Conservation (phyloP, 2,329 filamentous ascomycete species). For the Septoria petroselini region DNA sequence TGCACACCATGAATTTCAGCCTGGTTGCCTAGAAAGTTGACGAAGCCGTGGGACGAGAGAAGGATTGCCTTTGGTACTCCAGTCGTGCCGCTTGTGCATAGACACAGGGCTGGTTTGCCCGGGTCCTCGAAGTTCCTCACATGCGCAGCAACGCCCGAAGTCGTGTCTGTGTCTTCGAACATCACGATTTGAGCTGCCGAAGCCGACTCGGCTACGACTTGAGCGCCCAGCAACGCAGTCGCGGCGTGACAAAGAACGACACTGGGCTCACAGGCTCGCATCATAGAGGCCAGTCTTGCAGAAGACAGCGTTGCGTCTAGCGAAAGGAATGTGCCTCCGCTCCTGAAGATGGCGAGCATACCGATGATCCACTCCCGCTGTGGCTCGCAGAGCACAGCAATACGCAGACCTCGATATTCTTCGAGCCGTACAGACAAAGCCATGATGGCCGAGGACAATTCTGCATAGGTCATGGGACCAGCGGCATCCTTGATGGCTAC, state of each 20-base stretch:
- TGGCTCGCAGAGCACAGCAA: constrained; percentile 19
- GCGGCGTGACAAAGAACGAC: constrained; percentile 17
- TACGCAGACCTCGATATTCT: constrained; percentile 8
- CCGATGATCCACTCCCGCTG: constrained; percentile 15
- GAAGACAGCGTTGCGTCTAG: constrained; percentile 22
- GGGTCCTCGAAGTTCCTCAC: constrained; percentile 17
- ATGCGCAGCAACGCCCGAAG: background rate
- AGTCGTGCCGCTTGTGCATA: constrained; percentile 24
- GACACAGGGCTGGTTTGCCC: constrained; percentile 13
- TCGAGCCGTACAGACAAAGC: constrained; percentile 8
- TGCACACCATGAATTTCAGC: constrained; percentile 12
- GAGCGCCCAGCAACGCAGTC: constrained; percentile 1
- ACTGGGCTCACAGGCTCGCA: constrained; percentile 15
- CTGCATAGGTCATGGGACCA: constrained; percentile 16
- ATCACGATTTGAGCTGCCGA: constrained; percentile 6
- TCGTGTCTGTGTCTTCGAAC: constrained; percentile 9
- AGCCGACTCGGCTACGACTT: background rate
- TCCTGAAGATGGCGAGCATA: constrained; percentile 18
- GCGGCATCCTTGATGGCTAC: constrained; percentile 13
- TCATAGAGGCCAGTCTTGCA: constrained; percentile 13
- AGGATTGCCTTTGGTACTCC: constrained; percentile 23
- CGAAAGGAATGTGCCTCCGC: constrained; percentile 18
- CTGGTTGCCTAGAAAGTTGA: constrained; percentile 19
- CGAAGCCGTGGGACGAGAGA: constrained; percentile 16
- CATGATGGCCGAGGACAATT: constrained; percentile 10